Evolutionary conservation across 306 rosid species (phyloP).

Genomic region (Vigna radiata): DNA sequence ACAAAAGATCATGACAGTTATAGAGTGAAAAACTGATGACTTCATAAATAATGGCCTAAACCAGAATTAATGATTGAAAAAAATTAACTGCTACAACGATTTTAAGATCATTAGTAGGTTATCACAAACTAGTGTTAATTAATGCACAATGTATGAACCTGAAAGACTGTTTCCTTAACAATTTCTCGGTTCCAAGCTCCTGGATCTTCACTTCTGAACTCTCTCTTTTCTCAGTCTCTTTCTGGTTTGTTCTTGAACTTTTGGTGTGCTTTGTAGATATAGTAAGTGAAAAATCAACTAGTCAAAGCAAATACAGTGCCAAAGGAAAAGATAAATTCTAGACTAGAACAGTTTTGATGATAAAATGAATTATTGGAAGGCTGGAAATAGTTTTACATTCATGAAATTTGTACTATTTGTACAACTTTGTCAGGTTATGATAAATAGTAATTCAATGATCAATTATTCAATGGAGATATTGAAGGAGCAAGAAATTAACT

Average conservation of each 20-base stretch:
- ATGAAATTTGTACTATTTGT: neutral
- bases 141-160: constrained; percentile 11
- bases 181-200: neutral
- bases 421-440: neutral
- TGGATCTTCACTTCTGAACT: constrained; percentile 22
- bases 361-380: neutral
- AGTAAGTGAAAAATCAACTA: neutral
- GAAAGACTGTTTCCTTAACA: constrained; percentile 16
- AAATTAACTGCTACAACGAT: neutral
- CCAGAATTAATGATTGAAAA: constrained; percentile 3
- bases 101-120: neutral
- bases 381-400: neutral
- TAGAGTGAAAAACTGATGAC: constrained; percentile 16
- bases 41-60: neutral
- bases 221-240: constrained; percentile 1
- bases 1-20: neutral
- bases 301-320: constrained; percentile 19
- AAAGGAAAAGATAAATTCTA: neutral
- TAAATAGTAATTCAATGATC: neutral
- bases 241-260: neutral
- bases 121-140: neutral
- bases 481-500: neutral
- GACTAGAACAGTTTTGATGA: neutral
- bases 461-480: neutral
- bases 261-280: constrained; percentile 23